Conservation (phyloP, 345 rosid species). For the Citrus sinensis region DNA sequence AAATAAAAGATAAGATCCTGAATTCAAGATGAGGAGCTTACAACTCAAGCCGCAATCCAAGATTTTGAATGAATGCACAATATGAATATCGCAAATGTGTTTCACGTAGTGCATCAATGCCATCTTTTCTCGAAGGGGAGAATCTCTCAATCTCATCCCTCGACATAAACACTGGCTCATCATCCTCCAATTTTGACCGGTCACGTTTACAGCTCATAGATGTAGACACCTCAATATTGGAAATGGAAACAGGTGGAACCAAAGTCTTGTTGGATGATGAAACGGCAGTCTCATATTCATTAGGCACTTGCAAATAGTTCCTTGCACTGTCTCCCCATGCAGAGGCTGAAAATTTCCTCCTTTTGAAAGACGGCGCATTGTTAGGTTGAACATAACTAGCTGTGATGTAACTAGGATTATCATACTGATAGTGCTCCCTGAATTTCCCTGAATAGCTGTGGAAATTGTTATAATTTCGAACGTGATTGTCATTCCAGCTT, state of each 20-base stretch:
- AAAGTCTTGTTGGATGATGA: constrained; percentile 23
- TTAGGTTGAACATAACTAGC: constrained; percentile 27
- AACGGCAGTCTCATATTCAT: constrained; percentile 20
- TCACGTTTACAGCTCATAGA: constrained; percentile 51
- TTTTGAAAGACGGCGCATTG: constrained; percentile 44
- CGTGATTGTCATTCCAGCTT: constrained; percentile 19
- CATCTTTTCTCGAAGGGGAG: constrained; percentile 85
- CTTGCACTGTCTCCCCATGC: constrained; percentile 43
- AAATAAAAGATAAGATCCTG: neutral
- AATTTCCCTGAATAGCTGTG: constrained; percentile 26
- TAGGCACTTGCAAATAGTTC: constrained; percentile 15
- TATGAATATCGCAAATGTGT: constrained; percentile 75
- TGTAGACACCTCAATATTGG: constrained; percentile 40
- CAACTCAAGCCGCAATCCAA: constrained; percentile 67
- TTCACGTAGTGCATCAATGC: constrained; percentile 65
- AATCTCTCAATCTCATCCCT: constrained; percentile 68
- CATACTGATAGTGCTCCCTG: constrained; percentile 18
- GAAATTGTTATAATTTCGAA: constrained; percentile 22
- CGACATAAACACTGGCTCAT: constrained; percentile 59
- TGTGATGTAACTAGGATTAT: constrained; percentile 1
- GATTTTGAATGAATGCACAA: constrained; percentile 67
- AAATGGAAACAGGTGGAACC: constrained; percentile 31
- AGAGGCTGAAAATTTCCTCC: constrained; percentile 54
- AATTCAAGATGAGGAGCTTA: constrained; percentile 29
- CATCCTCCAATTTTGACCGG: constrained; percentile 60